phyloP scores from a whole-genome alignment of 768 basidiomycete species.

The Rickenella mellea region DNA sequence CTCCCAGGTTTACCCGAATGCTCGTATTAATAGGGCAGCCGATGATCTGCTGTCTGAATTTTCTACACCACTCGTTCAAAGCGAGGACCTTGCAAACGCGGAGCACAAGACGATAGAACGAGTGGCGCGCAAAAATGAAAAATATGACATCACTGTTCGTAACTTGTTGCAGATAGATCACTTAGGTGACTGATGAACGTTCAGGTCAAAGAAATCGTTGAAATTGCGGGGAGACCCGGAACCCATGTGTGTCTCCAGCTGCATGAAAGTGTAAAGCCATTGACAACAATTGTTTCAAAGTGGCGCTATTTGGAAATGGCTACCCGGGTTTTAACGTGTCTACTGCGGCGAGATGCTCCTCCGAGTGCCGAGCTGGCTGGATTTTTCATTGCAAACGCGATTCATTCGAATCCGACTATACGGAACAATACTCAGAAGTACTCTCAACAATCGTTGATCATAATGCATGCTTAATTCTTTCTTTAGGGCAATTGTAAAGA shows the following conservation, averaged over 20 bases:
- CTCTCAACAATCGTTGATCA: conserved; percentile 2
- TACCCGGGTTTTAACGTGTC: conserved; percentile 44
- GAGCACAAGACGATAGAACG: conserved; percentile 25
- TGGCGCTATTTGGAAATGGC: conserved; percentile 80
- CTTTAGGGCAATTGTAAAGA: conserved; percentile 53
- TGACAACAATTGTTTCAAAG: conserved; percentile 27
- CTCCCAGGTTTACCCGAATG: conserved; percentile 40
- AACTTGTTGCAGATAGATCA: no score
- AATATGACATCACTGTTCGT: conserved; percentile 3
- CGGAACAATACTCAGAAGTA: conserved; percentile 59
- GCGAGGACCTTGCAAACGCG: conserved; percentile 33
- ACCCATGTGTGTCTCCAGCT: conserved; percentile 54
- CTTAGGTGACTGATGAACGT: no score
- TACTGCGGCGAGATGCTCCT: conserved; percentile 55
- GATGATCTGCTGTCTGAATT: conserved; percentile 43
- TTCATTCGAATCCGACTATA: conserved; percentile 65
- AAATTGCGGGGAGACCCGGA: conserved; percentile 46
- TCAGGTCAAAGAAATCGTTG: conserved; percentile 53
- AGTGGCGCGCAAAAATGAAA: conserved; percentile 35
- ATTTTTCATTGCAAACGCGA: conserved; percentile 56
- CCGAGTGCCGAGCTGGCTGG: conserved; percentile 42
- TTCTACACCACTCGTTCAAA: conserved; percentile 30
- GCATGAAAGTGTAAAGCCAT: background rate
- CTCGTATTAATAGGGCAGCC: conserved; percentile 39
- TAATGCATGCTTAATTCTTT: conserved; percentile 1